These are phyloP conservation scores for Petunia secreta DNA, from an alignment of 257 asterid species.

Conservation along the genomic window DNA sequence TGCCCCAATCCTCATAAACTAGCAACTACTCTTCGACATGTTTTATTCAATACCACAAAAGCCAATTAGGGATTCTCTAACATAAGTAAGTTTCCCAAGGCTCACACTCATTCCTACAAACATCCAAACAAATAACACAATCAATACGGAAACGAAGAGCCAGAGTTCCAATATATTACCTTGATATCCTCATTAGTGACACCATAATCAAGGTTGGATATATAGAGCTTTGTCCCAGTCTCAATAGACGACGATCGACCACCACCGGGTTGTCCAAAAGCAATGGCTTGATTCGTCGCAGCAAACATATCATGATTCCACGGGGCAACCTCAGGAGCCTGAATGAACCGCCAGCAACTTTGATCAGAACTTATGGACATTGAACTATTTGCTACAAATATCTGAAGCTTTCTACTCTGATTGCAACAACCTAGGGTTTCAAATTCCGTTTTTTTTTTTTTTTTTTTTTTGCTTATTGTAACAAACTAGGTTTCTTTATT, in stretches of 20 bases:
- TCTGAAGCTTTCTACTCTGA: no score
- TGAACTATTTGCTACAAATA: neutral
- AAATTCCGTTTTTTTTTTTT: no score
- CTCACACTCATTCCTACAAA: neutral
- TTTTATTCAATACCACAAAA: neutral
- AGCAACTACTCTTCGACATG: neutral
- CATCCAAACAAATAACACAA: neutral
- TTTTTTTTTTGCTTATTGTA: no score
- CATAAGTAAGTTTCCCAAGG: neutral
- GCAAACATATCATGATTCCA: constrained; percentile 89
- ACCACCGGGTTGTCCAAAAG: constrained; percentile 42
- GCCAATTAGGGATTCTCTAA: neutral
- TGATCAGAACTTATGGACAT: constrained; percentile 2
- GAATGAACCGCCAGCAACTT: constrained; percentile 38
- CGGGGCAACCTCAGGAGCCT: constrained; percentile 79
- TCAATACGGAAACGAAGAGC: neutral
- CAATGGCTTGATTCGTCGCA: constrained; percentile 36
- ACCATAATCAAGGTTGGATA: constrained; percentile 89
- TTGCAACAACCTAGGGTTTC: no score
- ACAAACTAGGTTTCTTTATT: no score
- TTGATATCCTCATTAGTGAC: constrained; percentile 91
- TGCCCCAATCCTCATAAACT: neutral
- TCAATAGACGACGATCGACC: constrained; percentile 73
- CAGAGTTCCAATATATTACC: constrained; percentile 39
- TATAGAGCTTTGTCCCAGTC: constrained; percentile 95